Evolutionary conservation across 2,329 filamentous ascomycete genomes (phyloP).

Genomic region (Lomentospora prolificans): DNA sequence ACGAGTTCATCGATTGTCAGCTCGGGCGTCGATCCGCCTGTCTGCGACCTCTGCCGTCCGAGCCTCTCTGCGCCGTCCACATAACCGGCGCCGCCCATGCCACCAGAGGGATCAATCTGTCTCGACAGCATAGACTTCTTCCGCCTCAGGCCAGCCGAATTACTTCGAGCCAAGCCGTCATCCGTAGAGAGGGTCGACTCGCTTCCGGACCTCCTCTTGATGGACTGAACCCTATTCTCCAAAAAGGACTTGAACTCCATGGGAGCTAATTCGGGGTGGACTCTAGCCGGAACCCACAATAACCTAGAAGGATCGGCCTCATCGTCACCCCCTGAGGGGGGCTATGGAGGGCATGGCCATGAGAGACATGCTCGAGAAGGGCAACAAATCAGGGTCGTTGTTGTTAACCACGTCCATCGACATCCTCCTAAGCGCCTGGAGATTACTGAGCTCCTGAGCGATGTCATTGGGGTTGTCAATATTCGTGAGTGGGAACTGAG

Average conservation of each 20-base stretch:
- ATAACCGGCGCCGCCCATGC: constrained; percentile 45
- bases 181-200: constrained; percentile 56
- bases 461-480: constrained; percentile 85
- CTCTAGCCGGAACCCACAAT: constrained; percentile 89
- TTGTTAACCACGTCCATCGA: constrained; percentile 83
- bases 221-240: constrained; percentile 84
- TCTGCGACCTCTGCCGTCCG: constrained; percentile 53
- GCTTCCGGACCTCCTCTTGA: constrained; percentile 66
- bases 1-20: constrained; percentile 74
- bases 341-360: constrained; percentile 65
- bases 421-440: constrained; percentile 83
- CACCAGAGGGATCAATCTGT: constrained; percentile 69
- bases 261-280: constrained; percentile 90
- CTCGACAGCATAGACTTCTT: constrained; percentile 95
- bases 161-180: constrained; percentile 22
- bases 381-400: constrained; percentile 65
- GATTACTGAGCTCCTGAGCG: constrained; percentile 82
- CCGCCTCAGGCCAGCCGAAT: constrained; percentile 58
- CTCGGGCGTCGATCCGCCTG: constrained; percentile 31
- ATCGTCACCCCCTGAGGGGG: constrained; percentile 62
- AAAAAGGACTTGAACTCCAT: constrained; percentile 96
- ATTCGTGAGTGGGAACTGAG: constrained; percentile 74
- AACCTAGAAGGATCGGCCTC: constrained; percentile 81
- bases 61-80: constrained; percentile 75
- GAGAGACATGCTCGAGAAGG: constrained; percentile 53